Base-by-base conservation (phyloP, 177 flowering plant genomes). In the Telopea speciosissima region DNA sequence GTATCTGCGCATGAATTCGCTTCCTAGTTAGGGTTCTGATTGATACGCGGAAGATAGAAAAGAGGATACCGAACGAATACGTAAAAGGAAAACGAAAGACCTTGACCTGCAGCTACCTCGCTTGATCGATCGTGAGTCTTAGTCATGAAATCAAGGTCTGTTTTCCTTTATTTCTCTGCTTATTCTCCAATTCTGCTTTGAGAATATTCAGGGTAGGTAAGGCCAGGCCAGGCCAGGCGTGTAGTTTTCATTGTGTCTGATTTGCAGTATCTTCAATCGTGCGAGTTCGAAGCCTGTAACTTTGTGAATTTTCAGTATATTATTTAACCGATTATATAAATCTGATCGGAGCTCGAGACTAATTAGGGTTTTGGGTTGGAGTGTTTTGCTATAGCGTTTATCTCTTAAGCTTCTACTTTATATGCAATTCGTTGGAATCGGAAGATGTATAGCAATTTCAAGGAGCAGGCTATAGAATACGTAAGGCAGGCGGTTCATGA, bases 391-490 rank as follows among this genome's bases (percentile, higher is more conserved):
- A 21, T 14, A 28, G 58, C 10, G 56, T 10, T 66, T 22, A 12
- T 19, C 40, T 62, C 2, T 13, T 25, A 63, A 61, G 67, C 72
- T 25, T 67, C 19, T n/a, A 62, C 11, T 67, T 67, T 66, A 44
- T 49, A 70, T 67, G 81, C 70, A 19, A 67, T 74, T 80, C 24
- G 68, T 60, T 56, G 24, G 23, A 33, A 42, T 58, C 28, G 40
- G 26, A 73, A 78, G 67, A 95, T 95, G 99, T 95, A 93, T 69
- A 95, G 99, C 85, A 93, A 95, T 79, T 95, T 95, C 85, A 95
- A 93, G 76, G 99, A 95, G 66, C 98, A 93, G 78, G 99, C 95
- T 28, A 91, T 95, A 71, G 98, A 93, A 78, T 95, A 85, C 79
- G 99, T 88, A 70, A 90, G 86, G 81, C 98, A 95, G 72, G 99